Conservation (phyloP, 2,329 filamentous ascomycete genomes). For the Arthrinium puccinioides region DNA sequence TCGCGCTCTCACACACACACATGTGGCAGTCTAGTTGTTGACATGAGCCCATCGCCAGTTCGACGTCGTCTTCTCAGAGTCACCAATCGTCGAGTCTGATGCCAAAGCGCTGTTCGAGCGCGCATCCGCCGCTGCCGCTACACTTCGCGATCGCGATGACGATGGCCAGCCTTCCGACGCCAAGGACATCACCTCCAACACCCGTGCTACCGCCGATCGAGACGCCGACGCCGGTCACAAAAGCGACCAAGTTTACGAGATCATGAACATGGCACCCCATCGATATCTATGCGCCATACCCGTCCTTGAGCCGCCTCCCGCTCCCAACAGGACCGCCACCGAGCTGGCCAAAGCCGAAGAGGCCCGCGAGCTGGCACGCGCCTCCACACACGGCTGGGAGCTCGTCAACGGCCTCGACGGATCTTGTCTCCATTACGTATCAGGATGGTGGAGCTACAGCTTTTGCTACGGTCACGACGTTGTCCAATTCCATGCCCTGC, state of each 20-base stretch:
- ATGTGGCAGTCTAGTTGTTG: not conserved
- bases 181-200: conserved; percentile 17
- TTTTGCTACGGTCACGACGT: conserved; percentile 88
- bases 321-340: conserved; percentile 58
- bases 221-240: conserved; percentile 25
- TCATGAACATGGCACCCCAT: conserved; percentile 62
- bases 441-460: conserved; percentile 93
- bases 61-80: conserved; percentile 68
- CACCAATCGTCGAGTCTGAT: conserved; percentile 63
- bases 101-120: conserved; percentile 54
- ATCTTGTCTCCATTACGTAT: conserved; percentile 72
- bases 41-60: conserved; percentile 45
- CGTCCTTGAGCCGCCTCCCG: conserved; percentile 48
- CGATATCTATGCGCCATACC: conserved; percentile 84
- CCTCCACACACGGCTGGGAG: conserved; percentile 72
- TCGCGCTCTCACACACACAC: not conserved
- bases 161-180: conserved; percentile 19
- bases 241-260: conserved; percentile 54
- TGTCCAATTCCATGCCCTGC: conserved; percentile 82
- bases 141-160: conserved; percentile 24
- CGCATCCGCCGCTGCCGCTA: conserved; percentile 28
- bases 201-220: conserved; percentile 17
- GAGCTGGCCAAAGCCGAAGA: conserved; percentile 66
- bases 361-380: conserved; percentile 70
- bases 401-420: conserved; percentile 71